Evolutionary conservation across 768 basidiomycete species (phyloP), one percentile per base, ranked within the genome.

Genomic region (Phanerodontia chrysosporium): DNA sequence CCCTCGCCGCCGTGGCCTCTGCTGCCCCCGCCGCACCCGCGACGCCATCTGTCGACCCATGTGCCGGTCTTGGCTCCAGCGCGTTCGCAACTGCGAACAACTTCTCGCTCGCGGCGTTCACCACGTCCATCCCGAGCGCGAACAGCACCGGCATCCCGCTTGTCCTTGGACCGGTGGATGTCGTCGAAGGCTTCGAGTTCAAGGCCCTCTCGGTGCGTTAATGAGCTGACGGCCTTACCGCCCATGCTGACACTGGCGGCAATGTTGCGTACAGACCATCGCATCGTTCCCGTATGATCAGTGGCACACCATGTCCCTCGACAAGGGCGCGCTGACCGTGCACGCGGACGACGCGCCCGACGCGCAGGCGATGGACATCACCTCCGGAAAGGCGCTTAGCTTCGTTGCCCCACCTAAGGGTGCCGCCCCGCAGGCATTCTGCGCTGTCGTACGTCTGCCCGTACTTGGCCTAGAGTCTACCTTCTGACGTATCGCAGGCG

Each of bases 241-340:
- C 7, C 6, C 7, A 35, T 6, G 32, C 32, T 35, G n/a, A n/a
- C 32, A 35, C 32, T 35, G 7, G 7, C 6, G 7, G 6, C 32
- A 13, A 35, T 35, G 7, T 35, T 35, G n/a, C n/a, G n/a, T n/a
- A n/a, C 52, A 81, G 80, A 82, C 81, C 1, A 79, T 69, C 48
- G 74, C 74, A n/a, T 79, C 80, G 13, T 82, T 70, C 65, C 80
- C 79, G 16, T 80, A 78, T 70, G 73, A 81, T 67, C 75, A 80
- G 39, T 81, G 73, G 62, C 78, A 80, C 0, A 51, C 66, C 18
- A 58, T 82, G 10, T 69, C 72, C 25, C 73, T 83, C 52, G 53
- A 69, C 7, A 60, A 76, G 35, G 72, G 44, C 5, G 44, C 18
- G 6, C 18, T 45, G 44, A 45, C 44, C 16, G 44, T 5, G 18